Conservation (phyloP, 495 filamentous ascomycete genomes). For the Stereocaulon alpinum region DNA sequence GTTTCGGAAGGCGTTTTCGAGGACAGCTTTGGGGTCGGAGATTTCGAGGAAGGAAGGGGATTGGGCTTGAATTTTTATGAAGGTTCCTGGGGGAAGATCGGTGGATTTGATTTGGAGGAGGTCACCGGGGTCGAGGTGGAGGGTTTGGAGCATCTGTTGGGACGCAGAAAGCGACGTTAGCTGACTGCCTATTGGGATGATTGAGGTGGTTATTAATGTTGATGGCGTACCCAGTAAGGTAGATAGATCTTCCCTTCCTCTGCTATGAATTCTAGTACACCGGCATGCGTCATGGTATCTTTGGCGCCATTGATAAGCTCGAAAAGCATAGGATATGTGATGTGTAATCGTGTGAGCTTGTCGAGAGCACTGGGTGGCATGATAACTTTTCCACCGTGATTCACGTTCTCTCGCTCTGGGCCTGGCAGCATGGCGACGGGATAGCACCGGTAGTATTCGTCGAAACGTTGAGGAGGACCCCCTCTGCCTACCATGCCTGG, state of each 20-base stretch:
- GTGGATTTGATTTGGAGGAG: slow-evolving; percentile 91
- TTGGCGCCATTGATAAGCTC: slow-evolving; percentile 82
- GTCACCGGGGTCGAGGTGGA: slow-evolving; percentile 80
- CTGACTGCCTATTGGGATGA: neutral
- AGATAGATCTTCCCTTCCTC: slow-evolving; percentile 95
- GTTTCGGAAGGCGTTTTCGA: slow-evolving; percentile 91
- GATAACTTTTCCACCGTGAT: slow-evolving; percentile 95
- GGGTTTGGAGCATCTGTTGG: slow-evolving; percentile 80
- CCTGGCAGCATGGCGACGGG: slow-evolving; percentile 91
- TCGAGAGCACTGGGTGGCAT: slow-evolving; percentile 90
- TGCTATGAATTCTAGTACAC: slow-evolving; percentile 93
- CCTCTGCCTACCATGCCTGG: slow-evolving; percentile 32
- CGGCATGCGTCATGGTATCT: slow-evolving; percentile 72
- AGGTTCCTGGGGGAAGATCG: slow-evolving; percentile 73
- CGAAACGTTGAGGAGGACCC: slow-evolving; percentile 57
- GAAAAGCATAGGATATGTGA: slow-evolving; percentile 95
- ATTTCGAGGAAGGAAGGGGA: slow-evolving; percentile 87
- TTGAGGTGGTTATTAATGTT: neutral
- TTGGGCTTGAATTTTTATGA: slow-evolving; percentile 95
- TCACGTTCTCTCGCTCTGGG: slow-evolving; percentile 77
- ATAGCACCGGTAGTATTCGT: slow-evolving; percentile 96
- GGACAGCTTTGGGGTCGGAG: slow-evolving; percentile 92
- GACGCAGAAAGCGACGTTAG: slow-evolving; percentile 13
- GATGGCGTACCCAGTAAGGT: slow-evolving; percentile 71
- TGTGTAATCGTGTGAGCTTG: slow-evolving; percentile 90